phyloP scores from a whole-genome alignment of 768 basidiomycete genomes.

The Trametes punicea region DNA sequence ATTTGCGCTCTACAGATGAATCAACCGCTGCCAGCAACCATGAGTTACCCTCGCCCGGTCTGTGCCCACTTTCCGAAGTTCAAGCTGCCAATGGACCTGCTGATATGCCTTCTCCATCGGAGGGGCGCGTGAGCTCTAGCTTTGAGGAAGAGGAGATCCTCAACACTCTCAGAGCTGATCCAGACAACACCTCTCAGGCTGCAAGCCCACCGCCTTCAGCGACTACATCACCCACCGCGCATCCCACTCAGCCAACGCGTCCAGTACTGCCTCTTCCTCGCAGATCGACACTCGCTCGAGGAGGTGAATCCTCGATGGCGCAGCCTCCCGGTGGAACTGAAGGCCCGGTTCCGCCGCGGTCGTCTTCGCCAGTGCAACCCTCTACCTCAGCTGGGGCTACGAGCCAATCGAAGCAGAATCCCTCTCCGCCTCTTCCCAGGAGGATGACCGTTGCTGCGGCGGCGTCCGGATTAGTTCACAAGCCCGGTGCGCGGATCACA shows the following conservation, averaged over 20 bases:
- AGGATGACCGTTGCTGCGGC: background rate
- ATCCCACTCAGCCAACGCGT: no score
- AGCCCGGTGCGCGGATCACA: background rate
- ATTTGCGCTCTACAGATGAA: background rate
- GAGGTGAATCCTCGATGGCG: no score
- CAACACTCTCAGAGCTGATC: background rate
- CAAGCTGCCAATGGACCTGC: background rate
- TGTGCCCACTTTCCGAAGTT: background rate
- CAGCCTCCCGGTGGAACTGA: no score
- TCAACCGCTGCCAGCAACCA: background rate
- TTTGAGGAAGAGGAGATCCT: constrained; percentile 13
- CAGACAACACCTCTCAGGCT: background rate
- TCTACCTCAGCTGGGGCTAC: background rate
- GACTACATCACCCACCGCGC: background rate
- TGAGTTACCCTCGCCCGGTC: no score
- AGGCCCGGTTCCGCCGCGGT: no score
- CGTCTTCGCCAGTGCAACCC: background rate
- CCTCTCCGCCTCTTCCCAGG: background rate
- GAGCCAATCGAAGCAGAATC: background rate
- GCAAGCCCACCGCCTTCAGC: background rate
- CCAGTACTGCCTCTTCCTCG: no score
- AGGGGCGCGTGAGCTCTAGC: constrained; percentile 1
- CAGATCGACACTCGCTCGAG: no score
- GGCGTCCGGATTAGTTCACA: background rate
- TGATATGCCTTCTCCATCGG: background rate